These are phyloP conservation scores for Hypoxylon fragiforme DNA, from an alignment of 495 filamentous ascomycete species.

Conservation along the genomic window DNA sequence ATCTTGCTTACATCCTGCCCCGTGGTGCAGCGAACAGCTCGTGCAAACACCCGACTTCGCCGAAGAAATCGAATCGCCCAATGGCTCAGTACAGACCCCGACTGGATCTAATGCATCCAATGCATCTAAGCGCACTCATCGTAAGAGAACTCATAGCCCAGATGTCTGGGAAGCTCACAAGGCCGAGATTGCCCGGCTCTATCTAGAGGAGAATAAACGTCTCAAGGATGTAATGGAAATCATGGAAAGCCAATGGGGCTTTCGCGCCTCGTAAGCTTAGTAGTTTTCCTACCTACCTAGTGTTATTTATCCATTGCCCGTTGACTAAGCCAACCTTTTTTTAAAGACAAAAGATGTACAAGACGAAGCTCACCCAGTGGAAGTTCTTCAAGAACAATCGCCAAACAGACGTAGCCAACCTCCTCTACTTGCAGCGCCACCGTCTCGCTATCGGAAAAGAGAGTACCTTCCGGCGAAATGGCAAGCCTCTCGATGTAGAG, in stretches of 20 bases:
- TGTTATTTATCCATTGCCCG: conserved; percentile 1
- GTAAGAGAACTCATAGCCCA: conserved; percentile 34
- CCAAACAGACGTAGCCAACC: conserved; percentile 40
- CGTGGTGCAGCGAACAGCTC: conserved; percentile 12
- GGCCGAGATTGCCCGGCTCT: conserved; percentile 35
- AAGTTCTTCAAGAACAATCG: conserved; percentile 47
- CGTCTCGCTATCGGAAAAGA: conserved; percentile 43
- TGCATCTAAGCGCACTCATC: conserved; percentile 23
- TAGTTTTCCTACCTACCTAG: conserved; percentile 13
- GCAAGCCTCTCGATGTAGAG: conserved; percentile 40
- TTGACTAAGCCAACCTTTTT: conserved; percentile 24
- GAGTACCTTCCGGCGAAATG: conserved; percentile 41
- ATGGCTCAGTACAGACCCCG: conserved; percentile 13
- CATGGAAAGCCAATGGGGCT: conserved; percentile 74
- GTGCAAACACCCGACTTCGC: conserved; percentile 5
- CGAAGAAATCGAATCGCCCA: conserved; percentile 12
- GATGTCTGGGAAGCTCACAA: conserved; percentile 39
- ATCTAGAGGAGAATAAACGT: conserved; percentile 38
- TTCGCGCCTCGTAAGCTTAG: conserved; percentile 39
- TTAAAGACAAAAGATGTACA: conserved; percentile 45
- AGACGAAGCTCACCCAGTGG: conserved; percentile 46
- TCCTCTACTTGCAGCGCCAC: conserved; percentile 41
- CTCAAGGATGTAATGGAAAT: conserved; percentile 83
- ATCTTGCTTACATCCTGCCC: background rate
- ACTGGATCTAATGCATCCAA: no score